Evolutionary conservation across 2,329 filamentous ascomycete species (phyloP), one percentile per base, ranked within the genome.

Genomic region (Beauveria australis): DNA sequence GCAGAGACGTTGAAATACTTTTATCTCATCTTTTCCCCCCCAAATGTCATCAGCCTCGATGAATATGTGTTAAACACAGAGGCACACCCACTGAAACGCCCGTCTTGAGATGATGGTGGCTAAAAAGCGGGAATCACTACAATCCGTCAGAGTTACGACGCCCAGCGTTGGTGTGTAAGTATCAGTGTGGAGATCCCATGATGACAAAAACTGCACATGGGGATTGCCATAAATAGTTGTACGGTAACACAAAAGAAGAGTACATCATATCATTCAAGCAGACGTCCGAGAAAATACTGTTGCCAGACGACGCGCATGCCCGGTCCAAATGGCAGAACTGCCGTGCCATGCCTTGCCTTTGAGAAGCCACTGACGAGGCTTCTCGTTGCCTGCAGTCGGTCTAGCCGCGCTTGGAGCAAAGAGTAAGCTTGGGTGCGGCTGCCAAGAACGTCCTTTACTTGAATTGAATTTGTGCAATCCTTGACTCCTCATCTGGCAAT

Each of bases 1-100:
- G 84, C 84, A 1, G 84, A 88, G 73, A 87, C 85, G 64, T 72
- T 88, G 56, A 88, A 88, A 70, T 88, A 88, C 70, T 86, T 86
- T 65, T 88, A 84, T 63, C 72, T 88, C 60, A 77, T 86, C 9
- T 88, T 87, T 67, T 77, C 77, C 37, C 82, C 86, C 46, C 84
- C 82, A 62, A 75, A 80, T 61, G 70, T 84, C 28, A 73, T 86
- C 18, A 84, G 79, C 66, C 71, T 88, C 65, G 85, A 88, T 70
- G 76, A 83, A 61, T 86, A 81, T 79, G 83, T 86, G 59, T 71
- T 86, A 53, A 83, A 83, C 65, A 83, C 81, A 2, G 81, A 83
- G 71, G 81, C 79, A 22, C 81, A 83, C 65, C 80, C 81, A 47
- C 67, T 82, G 53, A 69, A 70, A 56, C 72, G 77, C 26, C 64